These are phyloP conservation scores for Beta vulgaris DNA, from an alignment of 148 eudicot species.

Conservation along the genomic window DNA sequence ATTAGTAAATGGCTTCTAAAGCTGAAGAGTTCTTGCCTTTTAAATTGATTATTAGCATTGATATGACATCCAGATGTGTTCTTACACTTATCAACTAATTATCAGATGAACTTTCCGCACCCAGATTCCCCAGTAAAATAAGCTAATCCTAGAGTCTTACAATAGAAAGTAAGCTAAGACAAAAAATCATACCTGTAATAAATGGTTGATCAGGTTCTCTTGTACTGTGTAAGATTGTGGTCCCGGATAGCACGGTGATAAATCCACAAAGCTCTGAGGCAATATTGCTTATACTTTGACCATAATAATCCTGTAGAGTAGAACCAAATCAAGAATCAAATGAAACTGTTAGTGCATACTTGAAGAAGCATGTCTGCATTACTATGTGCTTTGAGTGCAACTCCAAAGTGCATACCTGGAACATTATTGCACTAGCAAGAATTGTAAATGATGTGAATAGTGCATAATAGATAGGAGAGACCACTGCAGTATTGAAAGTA, in stretches of 20 bases:
- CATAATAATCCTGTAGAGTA: conserved; percentile 40
- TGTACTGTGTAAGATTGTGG: conserved; percentile 43
- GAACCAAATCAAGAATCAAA: conserved; percentile 2
- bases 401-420: conserved; percentile 33
- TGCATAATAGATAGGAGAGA: conserved; percentile 50
- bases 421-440: conserved; percentile 55
- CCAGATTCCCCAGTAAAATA: background rate
- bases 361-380: background rate
- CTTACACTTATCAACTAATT: background rate
- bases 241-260: conserved; percentile 46
- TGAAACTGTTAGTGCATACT: background rate
- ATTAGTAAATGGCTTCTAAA: background rate
- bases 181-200: conserved; percentile 37
- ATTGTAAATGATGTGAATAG: conserved; percentile 47
- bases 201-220: conserved; percentile 45
- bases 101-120: background rate
- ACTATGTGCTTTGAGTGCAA: background rate
- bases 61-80: background rate
- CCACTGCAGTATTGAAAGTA: conserved; percentile 47
- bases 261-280: conserved; percentile 52
- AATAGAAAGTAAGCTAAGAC: background rate
- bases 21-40: background rate
- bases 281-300: conserved; percentile 47
- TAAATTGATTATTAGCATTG: background rate
- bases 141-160: background rate